phyloP scores from a whole-genome alignment of 2,329 filamentous ascomycete genomes.

The Ophiostoma triangulosporum region DNA sequence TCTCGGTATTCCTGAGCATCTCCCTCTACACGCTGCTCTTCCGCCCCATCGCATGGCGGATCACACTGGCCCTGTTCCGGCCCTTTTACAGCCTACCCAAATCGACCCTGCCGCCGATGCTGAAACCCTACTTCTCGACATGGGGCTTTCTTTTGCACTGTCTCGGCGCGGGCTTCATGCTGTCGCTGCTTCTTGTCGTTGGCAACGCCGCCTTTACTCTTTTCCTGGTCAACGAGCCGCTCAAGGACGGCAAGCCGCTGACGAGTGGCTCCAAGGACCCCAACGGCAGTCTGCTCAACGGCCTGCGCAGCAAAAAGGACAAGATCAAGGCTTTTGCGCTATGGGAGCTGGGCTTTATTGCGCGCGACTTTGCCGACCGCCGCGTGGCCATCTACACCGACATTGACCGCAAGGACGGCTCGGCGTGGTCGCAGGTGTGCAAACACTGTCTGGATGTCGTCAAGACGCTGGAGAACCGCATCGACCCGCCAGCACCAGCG shows the following conservation, averaged over 20 bases:
- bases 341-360: conserved; percentile 79
- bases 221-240: conserved; percentile 67
- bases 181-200: conserved; percentile 62
- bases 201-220: conserved; percentile 65
- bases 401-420: conserved; percentile 66
- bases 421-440: conserved; percentile 71
- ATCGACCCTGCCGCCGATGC: conserved; percentile 48
- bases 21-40: conserved; percentile 50
- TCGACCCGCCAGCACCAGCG: conserved; percentile 33
- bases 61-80: conserved; percentile 56
- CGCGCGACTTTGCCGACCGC: conserved; percentile 58
- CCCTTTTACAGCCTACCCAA: conserved; percentile 64
- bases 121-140: conserved; percentile 37
- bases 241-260: conserved; percentile 75
- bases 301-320: conserved; percentile 70
- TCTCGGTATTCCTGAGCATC: conserved; percentile 31
- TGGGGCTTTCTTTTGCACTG: conserved; percentile 42
- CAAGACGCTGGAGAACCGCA: conserved; percentile 50
- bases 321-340: conserved; percentile 71
- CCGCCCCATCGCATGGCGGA: conserved; percentile 51
- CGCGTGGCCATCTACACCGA: conserved; percentile 76
- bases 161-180: conserved; percentile 47
- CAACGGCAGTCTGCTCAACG: conserved; percentile 76
- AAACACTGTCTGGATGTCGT: conserved; percentile 56
- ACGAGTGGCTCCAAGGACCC: conserved; percentile 80